A percentile compares a stretch with the other conserved stretches of the same genome.
These are phyloP conservation scores for Diaporthe caulivora DNA, from an alignment of 2,329 filamentous ascomycete genomes.

Conservation along the genomic window DNA sequence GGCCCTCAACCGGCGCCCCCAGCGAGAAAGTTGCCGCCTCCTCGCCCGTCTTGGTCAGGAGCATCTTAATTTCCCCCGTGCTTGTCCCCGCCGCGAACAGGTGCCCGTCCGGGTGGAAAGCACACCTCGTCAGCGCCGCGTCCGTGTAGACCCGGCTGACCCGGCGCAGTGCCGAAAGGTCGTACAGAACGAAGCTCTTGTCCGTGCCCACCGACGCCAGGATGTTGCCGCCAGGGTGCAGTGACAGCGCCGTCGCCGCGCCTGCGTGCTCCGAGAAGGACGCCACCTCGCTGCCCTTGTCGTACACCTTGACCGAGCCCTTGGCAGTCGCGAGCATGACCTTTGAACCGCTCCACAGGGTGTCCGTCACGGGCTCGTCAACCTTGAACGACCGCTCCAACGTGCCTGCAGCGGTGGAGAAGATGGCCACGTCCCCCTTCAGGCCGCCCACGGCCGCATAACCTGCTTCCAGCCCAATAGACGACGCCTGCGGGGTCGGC, in stretches of 20 bases:
- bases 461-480: slow-evolving; percentile 66
- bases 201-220: slow-evolving; percentile 90
- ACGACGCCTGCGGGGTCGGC: slow-evolving; percentile 62
- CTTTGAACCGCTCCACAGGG: slow-evolving; percentile 74
- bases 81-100: slow-evolving; percentile 87
- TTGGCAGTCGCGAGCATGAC: slow-evolving; percentile 80
- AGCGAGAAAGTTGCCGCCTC: slow-evolving; percentile 80
- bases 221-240: slow-evolving; percentile 87
- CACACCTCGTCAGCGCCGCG: slow-evolving; percentile 78
- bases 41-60: slow-evolving; percentile 84
- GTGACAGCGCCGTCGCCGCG: slow-evolving; percentile 78
- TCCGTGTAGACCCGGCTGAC: slow-evolving; percentile 85
- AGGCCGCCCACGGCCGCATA: slow-evolving; percentile 80
- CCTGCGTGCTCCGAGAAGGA: slow-evolving; percentile 87
- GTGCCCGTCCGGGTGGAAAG: slow-evolving; percentile 98
- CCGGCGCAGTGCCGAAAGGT: slow-evolving; percentile 75
- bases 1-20: slow-evolving; percentile 76
- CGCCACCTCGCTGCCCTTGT: slow-evolving; percentile 76
- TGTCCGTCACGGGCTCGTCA: slow-evolving; percentile 75
- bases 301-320: slow-evolving; percentile 84
- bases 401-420: slow-evolving; percentile 77
- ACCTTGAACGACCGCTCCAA: slow-evolving; percentile 76
- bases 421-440: slow-evolving; percentile 81
- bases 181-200: slow-evolving; percentile 93
- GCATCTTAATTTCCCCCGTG: slow-evolving; percentile 87